phyloP scores from a whole-genome alignment of 2,329 filamentous ascomycete species.

The Thelonectria rubi region DNA sequence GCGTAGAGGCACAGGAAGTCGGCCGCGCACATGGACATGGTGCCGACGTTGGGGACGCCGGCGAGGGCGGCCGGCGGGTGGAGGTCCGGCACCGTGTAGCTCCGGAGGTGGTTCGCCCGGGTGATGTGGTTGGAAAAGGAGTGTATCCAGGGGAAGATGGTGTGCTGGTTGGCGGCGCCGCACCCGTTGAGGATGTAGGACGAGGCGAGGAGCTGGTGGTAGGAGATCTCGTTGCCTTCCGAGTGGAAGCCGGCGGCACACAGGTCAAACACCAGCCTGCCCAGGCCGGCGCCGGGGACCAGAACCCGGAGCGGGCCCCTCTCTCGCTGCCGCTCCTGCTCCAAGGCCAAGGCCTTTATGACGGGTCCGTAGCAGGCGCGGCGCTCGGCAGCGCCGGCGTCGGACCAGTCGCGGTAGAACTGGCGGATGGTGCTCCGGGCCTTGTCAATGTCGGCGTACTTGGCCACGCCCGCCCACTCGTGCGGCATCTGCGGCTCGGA shows the following conservation, averaged over 20 bases:
- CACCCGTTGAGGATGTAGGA: slow-evolving; percentile 79
- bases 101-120: slow-evolving; percentile 77
- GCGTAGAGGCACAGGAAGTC: slow-evolving; percentile 92
- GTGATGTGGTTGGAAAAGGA: slow-evolving; percentile 86
- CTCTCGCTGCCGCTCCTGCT: slow-evolving; percentile 53
- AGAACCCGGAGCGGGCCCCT: slow-evolving; percentile 70
- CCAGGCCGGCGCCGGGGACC: slow-evolving; percentile 89
- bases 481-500: slow-evolving; percentile 59
- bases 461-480: slow-evolving; percentile 77
- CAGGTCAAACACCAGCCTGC: slow-evolving; percentile 88
- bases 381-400: slow-evolving; percentile 77
- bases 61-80: slow-evolving; percentile 70
- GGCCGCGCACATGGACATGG: slow-evolving; percentile 92
- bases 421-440: slow-evolving; percentile 91
- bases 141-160: slow-evolving; percentile 85
- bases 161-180: slow-evolving; percentile 67
- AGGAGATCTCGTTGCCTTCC: slow-evolving; percentile 96
- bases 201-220: slow-evolving; percentile 92
- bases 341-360: slow-evolving; percentile 73
- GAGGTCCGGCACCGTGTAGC: slow-evolving; percentile 81
- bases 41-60: slow-evolving; percentile 54
- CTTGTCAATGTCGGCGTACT: slow-evolving; percentile 82
- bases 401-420: slow-evolving; percentile 94
- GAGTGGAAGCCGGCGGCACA: slow-evolving; percentile 75
- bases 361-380: slow-evolving; percentile 81